phyloP scores from a whole-genome alignment of 1,284 basidiomycete species.

The Wallemia mellicola region DNA sequence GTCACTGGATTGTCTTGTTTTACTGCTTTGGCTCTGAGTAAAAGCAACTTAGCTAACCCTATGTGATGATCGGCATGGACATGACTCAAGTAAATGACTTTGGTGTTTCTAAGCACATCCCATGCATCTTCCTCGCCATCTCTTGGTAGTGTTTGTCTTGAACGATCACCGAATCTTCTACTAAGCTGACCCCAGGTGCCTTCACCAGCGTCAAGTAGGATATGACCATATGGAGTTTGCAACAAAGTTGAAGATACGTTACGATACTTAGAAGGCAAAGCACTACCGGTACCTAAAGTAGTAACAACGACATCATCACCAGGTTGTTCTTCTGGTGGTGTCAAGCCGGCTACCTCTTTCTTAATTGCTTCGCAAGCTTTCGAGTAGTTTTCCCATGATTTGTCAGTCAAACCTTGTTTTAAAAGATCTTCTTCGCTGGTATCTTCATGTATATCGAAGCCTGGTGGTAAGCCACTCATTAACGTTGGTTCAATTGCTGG shows the following conservation, averaged over 20 bases:
- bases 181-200: constrained; percentile 68
- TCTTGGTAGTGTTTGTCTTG: constrained; percentile 17
- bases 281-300: constrained; percentile 65
- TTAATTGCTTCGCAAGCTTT: constrained; percentile 1
- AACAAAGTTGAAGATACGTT: constrained; percentile 56
- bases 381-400: constrained; percentile 7
- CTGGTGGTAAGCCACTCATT: constrained; percentile 7
- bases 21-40: constrained; percentile 36
- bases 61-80: constrained; percentile 80
- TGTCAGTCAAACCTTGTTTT: constrained; percentile 7
- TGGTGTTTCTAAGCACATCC: constrained; percentile 31
- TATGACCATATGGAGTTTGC: constrained; percentile 28
- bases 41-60: constrained; percentile 42
- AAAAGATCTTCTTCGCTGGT: constrained; percentile 6
- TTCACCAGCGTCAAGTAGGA: constrained; percentile 73
- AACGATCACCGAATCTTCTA: constrained; percentile 36
- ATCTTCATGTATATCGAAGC: constrained; percentile 10
- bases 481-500: constrained; percentile 19
- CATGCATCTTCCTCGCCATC: constrained; percentile 2
- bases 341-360: constrained; percentile 6
- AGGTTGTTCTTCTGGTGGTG: constrained; percentile 9
- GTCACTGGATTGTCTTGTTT: constrained; percentile 23
- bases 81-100: constrained; percentile 62
- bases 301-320: constrained; percentile 40
- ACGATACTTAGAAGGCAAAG: constrained; percentile 49